Percentiles rank a stretch among this genome's conserved stretches.
Conservation (phyloP, 139 green algal genomes). For the Volvox reticuliferus region DNA sequence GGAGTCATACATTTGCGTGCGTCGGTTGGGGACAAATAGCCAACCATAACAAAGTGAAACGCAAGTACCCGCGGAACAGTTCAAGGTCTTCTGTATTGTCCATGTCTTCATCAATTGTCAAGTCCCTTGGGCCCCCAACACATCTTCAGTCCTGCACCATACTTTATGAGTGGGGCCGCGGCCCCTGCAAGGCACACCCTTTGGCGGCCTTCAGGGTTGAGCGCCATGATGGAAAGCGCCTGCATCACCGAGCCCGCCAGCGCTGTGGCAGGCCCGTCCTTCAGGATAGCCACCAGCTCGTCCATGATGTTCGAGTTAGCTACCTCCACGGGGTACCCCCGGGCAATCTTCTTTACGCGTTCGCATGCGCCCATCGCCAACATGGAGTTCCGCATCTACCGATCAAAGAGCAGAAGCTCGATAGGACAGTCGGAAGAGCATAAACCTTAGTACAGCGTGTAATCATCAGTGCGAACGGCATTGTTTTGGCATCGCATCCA, state of each 20-base stretch:
- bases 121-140: too few species aligned
- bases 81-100: too few species aligned
- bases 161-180: slow-evolving; percentile 40
- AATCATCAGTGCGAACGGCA: too few species aligned
- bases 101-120: too few species aligned
- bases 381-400: slow-evolving; percentile 53
- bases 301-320: slow-evolving; percentile 44
- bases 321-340: slow-evolving; percentile 44
- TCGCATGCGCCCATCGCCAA: slow-evolving; percentile 60
- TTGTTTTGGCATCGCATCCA: too few species aligned
- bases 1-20: too few species aligned
- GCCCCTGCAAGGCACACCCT: slow-evolving; percentile 44
- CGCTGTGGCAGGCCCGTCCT: slow-evolving; percentile 30
- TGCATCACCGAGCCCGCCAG: slow-evolving; percentile 40
- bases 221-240: slow-evolving; percentile 49
- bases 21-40: too few species aligned
- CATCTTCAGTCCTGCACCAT: not conserved
- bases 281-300: slow-evolving; percentile 42
- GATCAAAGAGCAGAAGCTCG: not conserved
- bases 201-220: slow-evolving; percentile 52
- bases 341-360: slow-evolving; percentile 54
- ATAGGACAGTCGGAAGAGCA: too few species aligned
- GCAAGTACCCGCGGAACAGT: too few species aligned
- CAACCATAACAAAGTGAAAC: too few species aligned
- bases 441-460: too few species aligned